A percentile compares a stretch with the other conserved stretches of the same genome.
These are phyloP conservation scores for Solanum pinnatisectum DNA, from an alignment of 257 asterid species.

Conservation along the genomic window DNA sequence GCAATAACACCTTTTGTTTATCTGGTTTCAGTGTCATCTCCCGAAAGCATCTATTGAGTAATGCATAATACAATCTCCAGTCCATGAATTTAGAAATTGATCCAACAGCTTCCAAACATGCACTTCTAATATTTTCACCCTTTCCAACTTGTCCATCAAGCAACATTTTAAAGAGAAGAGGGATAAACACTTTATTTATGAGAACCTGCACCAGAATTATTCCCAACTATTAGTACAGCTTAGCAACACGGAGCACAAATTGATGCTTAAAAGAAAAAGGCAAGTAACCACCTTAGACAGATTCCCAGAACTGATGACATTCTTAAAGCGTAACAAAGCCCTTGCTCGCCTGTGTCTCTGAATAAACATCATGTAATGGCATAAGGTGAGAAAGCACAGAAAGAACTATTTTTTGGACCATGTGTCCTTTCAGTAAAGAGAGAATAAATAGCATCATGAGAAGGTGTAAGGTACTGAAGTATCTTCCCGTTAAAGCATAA, in stretches of 20 bases:
- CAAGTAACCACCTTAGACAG: conserved; percentile 50
- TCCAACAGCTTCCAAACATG: conserved; percentile 73
- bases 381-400: neutral
- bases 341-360: conserved; percentile 90
- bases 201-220: conserved; percentile 37
- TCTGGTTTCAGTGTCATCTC: conserved; percentile 58
- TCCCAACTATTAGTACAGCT: neutral
- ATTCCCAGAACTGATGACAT: conserved; percentile 33
- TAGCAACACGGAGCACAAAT: neutral
- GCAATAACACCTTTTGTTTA: conserved; percentile 57
- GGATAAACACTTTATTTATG: conserved; percentile 62
- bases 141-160: conserved; percentile 66
- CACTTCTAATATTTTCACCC: conserved; percentile 76
- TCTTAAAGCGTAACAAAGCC: conserved; percentile 69
- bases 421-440: neutral
- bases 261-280: neutral
- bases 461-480: neutral
- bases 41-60: conserved; percentile 66
- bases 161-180: conserved; percentile 70
- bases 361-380: conserved; percentile 11
- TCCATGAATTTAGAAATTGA: conserved; percentile 69
- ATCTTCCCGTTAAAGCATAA: neutral
- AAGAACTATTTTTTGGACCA: neutral
- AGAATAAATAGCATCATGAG: neutral
- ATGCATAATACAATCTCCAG: conserved; percentile 59